Conservation (phyloP, 495 filamentous ascomycete species). For the Immersiella caudata region DNA sequence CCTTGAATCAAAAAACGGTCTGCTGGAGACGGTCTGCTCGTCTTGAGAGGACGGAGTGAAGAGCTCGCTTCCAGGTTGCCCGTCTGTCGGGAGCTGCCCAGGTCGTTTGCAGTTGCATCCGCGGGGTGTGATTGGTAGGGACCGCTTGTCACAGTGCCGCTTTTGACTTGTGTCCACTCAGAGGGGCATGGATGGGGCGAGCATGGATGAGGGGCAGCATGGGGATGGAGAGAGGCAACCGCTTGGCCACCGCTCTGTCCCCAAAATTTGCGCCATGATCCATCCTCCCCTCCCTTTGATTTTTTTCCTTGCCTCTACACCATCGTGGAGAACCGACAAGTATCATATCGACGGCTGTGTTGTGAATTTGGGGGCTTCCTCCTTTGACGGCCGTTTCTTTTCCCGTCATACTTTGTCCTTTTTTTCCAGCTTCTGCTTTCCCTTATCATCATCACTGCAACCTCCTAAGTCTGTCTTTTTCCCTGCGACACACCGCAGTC, state of each 20-base stretch:
- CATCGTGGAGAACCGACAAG: constrained; percentile 39
- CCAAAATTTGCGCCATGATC: constrained; percentile 13
- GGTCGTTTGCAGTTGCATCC: constrained; percentile 5
- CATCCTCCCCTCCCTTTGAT: constrained; percentile 20
- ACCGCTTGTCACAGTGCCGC: background rate
- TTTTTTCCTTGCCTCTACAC: constrained; percentile 32
- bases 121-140: background rate
- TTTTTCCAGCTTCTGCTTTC: constrained; percentile 33
- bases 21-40: background rate
- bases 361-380: constrained; percentile 53
- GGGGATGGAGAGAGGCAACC: background rate
- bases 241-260: constrained; percentile 15
- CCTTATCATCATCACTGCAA: constrained; percentile 37
- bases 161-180: background rate
- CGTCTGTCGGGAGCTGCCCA: background rate
- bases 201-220: constrained; percentile 8
- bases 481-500: constrained; percentile 13
- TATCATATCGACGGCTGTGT: constrained; percentile 37
- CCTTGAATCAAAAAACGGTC: background rate
- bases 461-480: constrained; percentile 28
- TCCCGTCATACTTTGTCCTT: constrained; percentile 37
- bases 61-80: background rate
- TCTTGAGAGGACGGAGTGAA: background rate
- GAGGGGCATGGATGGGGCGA: background rate
- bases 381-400: constrained; percentile 54